These are phyloP conservation scores for Porphyrellus sp. DNA, from an alignment of 1,284 basidiomycete genomes.

Conservation along the genomic window DNA sequence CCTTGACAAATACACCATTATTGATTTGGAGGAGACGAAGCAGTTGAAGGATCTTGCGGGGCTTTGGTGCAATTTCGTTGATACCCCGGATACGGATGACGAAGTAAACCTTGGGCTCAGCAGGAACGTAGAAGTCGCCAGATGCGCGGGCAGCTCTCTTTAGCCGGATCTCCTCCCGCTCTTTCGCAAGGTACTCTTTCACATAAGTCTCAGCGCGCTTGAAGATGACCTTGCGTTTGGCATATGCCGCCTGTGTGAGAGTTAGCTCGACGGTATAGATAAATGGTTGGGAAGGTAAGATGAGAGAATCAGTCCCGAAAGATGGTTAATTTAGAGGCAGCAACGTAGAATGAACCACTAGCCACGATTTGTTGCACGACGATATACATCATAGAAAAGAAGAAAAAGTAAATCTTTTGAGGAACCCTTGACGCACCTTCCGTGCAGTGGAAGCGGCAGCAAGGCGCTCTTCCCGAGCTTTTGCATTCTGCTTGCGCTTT, in stretches of 20 bases:
- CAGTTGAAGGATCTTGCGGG: constrained; percentile 97
- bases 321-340: constrained; percentile 88
- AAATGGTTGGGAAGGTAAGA: constrained; percentile 8
- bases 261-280: constrained; percentile 10
- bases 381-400: constrained; percentile 75
- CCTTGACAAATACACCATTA: constrained; percentile 98
- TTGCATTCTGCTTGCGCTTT: constrained; percentile 98
- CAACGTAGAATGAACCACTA: constrained; percentile 64
- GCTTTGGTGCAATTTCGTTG: constrained; percentile 99
- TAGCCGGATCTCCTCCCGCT: constrained; percentile 96
- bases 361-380: constrained; percentile 58
- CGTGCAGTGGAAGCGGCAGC: constrained; percentile 82
- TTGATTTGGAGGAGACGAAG: constrained; percentile 99
- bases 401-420: constrained; percentile 11
- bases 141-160: constrained; percentile 90
- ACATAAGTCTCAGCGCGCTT: constrained; percentile 99
- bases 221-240: constrained; percentile 97
- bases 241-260: constrained; percentile 68
- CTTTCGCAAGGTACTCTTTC: constrained; percentile 91
- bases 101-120: constrained; percentile 97
- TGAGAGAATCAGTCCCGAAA: constrained; percentile 83
- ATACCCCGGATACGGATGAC: constrained; percentile 98
- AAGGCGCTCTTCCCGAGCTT: constrained; percentile 94
- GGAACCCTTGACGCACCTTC: constrained; percentile 67
- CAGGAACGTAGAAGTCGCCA: constrained; percentile 97